Percentiles rank a stretch among this genome's conserved stretches.
Evolutionary conservation across 805 yeast genomes (phyloP).

Genomic region (Candida khao-thaluensis): DNA sequence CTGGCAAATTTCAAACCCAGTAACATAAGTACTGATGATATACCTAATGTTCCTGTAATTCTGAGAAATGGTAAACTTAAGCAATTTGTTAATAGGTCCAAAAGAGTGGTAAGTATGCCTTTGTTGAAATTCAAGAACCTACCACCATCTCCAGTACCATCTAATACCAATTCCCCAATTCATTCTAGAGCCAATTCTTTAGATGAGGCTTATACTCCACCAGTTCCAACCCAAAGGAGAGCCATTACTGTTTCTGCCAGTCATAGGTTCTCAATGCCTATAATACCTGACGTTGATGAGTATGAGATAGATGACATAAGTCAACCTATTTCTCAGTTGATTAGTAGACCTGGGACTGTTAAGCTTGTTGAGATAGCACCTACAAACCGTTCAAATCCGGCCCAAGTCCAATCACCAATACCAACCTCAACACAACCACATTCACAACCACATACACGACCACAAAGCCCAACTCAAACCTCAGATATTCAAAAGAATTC

Average conservation of each 20-base stretch:
- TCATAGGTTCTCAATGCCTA: constrained; percentile 5
- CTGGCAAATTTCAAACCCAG: constrained; percentile 29
- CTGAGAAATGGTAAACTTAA: constrained; percentile 21
- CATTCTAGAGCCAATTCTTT: neutral
- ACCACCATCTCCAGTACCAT: constrained; percentile 5
- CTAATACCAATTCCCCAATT: neutral
- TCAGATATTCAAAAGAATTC: no score
- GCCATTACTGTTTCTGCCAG: neutral
- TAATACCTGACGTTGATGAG: constrained; percentile 2
- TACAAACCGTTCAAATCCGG: neutral
- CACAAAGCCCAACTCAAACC: neutral
- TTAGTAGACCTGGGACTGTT: constrained; percentile 3
- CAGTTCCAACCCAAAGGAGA: neutral
- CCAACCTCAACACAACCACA: no score
- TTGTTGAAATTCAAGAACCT: constrained; percentile 7
- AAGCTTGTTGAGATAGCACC: neutral
- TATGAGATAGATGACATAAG: neutral
- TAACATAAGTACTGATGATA: constrained; percentile 22
- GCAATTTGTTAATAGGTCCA: constrained; percentile 15
- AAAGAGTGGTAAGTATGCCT: constrained; percentile 15
- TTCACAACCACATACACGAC: no score
- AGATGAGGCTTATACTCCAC: neutral
- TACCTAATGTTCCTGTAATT: constrained; percentile 24
- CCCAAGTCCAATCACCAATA: neutral
- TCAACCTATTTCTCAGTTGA: constrained; percentile 1